phyloP scores from a whole-genome alignment of 164 flowering plant species.

The Umbilicus rupestris region DNA sequence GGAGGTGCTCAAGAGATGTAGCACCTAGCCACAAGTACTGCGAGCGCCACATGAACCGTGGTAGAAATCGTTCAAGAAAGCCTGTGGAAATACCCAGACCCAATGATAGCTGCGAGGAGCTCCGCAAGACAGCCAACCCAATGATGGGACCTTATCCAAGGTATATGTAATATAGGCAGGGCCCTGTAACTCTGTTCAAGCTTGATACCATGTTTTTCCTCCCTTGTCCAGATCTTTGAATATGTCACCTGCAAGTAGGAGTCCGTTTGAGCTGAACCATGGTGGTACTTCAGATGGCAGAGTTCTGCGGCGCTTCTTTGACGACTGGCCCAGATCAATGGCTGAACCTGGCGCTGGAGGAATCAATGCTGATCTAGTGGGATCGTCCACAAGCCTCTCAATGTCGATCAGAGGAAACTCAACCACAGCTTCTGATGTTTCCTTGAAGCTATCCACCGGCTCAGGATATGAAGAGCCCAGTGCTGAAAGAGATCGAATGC shows the following conservation, averaged over 20 bases:
- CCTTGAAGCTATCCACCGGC: slow-evolving; percentile 67
- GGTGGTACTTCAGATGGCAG: slow-evolving; percentile 27
- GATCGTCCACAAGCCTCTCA: slow-evolving; percentile 38
- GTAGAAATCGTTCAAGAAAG: slow-evolving; percentile 99
- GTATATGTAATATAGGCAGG: too few relatives aligned
- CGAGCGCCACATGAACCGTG: slow-evolving; percentile 93
- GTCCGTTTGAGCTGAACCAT: slow-evolving; percentile 17
- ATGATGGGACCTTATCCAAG: slow-evolving; percentile 15
- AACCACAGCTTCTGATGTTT: slow-evolving; percentile 57
- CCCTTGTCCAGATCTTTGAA: slow-evolving; percentile 23
- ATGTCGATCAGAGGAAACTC: slow-evolving; percentile 43
- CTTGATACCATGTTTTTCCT: too few relatives aligned
- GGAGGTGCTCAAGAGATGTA: slow-evolving; percentile 91
- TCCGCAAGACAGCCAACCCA: slow-evolving; percentile 10
- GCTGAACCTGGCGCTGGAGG: slow-evolving; percentile 16
- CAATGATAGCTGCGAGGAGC: slow-evolving; percentile 10
- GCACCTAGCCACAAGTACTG: slow-evolving; percentile 78
- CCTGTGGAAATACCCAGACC: slow-evolving; percentile 85
- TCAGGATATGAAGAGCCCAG: slow-evolving; percentile 19
- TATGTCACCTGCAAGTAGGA: slow-evolving; percentile 18
- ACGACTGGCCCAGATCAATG: slow-evolving; percentile 64
- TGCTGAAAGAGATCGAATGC: slow-evolving; percentile 22
- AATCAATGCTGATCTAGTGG: slow-evolving; percentile 15
- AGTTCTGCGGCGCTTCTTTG: slow-evolving; percentile 61
- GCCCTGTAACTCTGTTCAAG: too few relatives aligned